Evolutionary conservation across 1,139 yeast genomes (phyloP).

Genomic region (Williopsis jadinii): DNA sequence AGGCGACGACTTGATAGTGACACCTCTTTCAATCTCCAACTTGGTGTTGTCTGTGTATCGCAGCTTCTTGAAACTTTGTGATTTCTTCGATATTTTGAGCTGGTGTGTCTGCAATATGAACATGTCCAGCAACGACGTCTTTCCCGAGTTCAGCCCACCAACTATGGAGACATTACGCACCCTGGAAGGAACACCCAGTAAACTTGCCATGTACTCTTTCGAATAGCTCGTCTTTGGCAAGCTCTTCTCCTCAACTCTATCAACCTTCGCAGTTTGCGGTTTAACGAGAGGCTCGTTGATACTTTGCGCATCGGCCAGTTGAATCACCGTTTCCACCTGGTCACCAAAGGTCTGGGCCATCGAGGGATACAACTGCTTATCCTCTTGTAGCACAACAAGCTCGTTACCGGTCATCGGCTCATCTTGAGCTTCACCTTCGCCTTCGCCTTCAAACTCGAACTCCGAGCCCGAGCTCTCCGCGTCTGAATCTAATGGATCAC

Average conservation of each 20-base stretch:
- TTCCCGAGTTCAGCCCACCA: conserved; percentile 87
- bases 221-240: conserved; percentile 59
- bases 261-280: conserved; percentile 39
- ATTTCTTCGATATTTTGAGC: conserved; percentile 25
- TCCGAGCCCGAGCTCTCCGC: conserved; percentile 27
- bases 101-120: conserved; percentile 60
- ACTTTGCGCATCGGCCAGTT: conserved; percentile 47
- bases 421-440: conserved; percentile 15
- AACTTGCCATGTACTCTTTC: conserved; percentile 50
- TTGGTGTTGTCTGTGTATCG: conserved; percentile 67
- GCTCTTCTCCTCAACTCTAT: conserved; percentile 42
- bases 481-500: conserved; percentile 41
- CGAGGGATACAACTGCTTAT: conserved; percentile 36
- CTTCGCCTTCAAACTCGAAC: conserved; percentile 17
- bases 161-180: conserved; percentile 72
- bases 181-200: conserved; percentile 53
- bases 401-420: conserved; percentile 16
- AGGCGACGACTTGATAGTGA: conserved; percentile 60
- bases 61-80: conserved; percentile 34
- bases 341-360: conserved; percentile 41
- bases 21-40: conserved; percentile 63
- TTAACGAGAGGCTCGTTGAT: conserved; percentile 59
- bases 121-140: conserved; percentile 71
- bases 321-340: conserved; percentile 60
- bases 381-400: conserved; percentile 36